phyloP scores from a whole-genome alignment of 2,329 filamentous ascomycete genomes.

The Talaromyces sp. region DNA sequence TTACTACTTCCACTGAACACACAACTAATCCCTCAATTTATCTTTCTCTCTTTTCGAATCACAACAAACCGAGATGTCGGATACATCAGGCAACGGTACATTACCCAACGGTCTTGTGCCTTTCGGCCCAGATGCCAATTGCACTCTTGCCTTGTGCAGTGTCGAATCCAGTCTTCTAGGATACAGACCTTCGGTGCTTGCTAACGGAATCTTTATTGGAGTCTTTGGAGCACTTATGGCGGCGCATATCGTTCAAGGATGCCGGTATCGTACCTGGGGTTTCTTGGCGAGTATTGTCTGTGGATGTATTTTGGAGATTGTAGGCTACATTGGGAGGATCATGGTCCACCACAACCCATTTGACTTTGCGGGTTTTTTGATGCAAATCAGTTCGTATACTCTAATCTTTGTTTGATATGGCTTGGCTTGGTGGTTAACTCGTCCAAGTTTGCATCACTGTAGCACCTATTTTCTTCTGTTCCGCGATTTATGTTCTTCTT shows the following conservation, averaged over 20 bases:
- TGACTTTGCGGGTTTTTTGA: constrained; percentile 57
- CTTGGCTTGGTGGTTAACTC: no score
- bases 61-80: no score
- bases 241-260: constrained; percentile 38
- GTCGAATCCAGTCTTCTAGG: constrained; percentile 21
- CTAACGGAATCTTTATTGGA: constrained; percentile 42
- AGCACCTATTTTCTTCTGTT: constrained; percentile 46
- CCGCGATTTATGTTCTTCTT: constrained; percentile 65
- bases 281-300: constrained; percentile 52
- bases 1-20: no score
- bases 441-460: constrained; percentile 31
- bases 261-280: constrained; percentile 37
- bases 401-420: no score
- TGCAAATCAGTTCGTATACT: constrained; percentile 47
- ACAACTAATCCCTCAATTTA: no score
- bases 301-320: constrained; percentile 58
- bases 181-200: constrained; percentile 27
- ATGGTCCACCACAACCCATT: constrained; percentile 59
- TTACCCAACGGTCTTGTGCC: neutral
- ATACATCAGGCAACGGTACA: no score
- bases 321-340: constrained; percentile 62
- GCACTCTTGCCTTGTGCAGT: constrained; percentile 10
- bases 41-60: no score
- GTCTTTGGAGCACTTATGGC: constrained; percentile 45
- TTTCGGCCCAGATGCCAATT: constrained; percentile 14